Base-by-base conservation (phyloP, 805 yeast species). In the Alloascoidea hylecoeti region DNA sequence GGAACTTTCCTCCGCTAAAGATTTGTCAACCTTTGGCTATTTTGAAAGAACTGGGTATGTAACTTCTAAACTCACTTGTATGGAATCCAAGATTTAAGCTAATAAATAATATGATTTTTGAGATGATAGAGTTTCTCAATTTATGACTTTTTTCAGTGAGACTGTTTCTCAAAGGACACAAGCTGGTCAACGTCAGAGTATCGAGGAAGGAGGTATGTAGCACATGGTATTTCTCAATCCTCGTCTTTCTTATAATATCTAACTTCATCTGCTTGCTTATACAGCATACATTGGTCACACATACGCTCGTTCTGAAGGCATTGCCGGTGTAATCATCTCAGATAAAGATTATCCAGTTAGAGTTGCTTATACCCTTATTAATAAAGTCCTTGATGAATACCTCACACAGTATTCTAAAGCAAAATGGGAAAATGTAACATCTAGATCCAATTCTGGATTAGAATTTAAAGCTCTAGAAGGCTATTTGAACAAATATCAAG, bases 301-400 rank as follows among this genome's bases (percentile, higher is more conserved):
- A 0, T 92, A 80, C 58, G 77, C 88, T 18, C 72, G 97, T 48
- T 60, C 80, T 16, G 97, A 92, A 57, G 97, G 96, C 3, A 53
- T 89, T 27, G 81, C 94, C 16, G 95, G 95, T 44, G 95, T 92
- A 23, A 61, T 92, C 43, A 82, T 92, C 56, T 75, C 95, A 35
- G 98, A 92, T 57, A 82, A 83, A 57, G 96, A 89, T 48, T 92
- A 92, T 59, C 98, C 97, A 2, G 89, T 85, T 19, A 72, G 98
- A 55, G 97, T 96, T 12, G 97, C 96, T 1, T 89, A 85, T 60
- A 83, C 96, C 2, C 65, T 92, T 42, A 70, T 92, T 51, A 89
- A 89, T 68, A 89, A 85, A 61, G 64, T 89, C 16, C 66, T 85
- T 48, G 98, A 92, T 50, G 97, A 89, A 58, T 92, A 84, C 59